Percentiles rank a stretch among this genome's conserved stretches.
Conservation (phyloP, 345 rosid species). For the Melaleuca alternifolia region DNA sequence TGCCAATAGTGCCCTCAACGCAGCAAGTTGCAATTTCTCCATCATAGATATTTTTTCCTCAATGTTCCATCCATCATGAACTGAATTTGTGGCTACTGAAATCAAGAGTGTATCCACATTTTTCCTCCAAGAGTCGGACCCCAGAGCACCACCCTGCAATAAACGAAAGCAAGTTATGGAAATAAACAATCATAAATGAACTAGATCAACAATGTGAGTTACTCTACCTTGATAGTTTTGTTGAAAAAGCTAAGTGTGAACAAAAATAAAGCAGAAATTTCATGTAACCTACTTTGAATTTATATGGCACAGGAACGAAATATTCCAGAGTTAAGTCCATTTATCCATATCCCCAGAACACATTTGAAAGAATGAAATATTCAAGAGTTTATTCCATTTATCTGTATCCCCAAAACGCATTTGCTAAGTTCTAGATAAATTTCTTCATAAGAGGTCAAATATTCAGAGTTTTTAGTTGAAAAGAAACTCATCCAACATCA, state of each 20-base stretch:
- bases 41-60: slow-evolving; percentile 19
- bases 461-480: too few relatives aligned
- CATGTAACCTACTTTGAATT: background rate
- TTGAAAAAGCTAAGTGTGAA: background rate
- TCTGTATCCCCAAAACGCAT: too few relatives aligned
- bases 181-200: background rate
- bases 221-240: background rate
- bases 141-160: slow-evolving; percentile 58
- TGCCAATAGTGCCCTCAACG: slow-evolving; percentile 59
- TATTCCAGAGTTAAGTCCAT: background rate
- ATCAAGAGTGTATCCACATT: slow-evolving; percentile 51
- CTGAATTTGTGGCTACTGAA: slow-evolving; percentile 39
- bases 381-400: too few relatives aligned
- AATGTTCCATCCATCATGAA: slow-evolving; percentile 20
- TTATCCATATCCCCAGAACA: background rate
- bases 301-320: background rate
- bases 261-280: background rate
- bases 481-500: too few relatives aligned
- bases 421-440: too few relatives aligned
- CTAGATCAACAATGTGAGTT: background rate
- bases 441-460: too few relatives aligned
- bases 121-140: slow-evolving; percentile 61
- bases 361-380: too few relatives aligned
- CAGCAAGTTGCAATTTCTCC: slow-evolving; percentile 63
- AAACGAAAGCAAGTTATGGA: background rate